A percentile compares a stretch with the other conserved stretches of the same genome.
These are phyloP conservation scores for Cyberlindnera amylophila DNA, from an alignment of 805 yeast species.

Conservation along the genomic window DNA sequence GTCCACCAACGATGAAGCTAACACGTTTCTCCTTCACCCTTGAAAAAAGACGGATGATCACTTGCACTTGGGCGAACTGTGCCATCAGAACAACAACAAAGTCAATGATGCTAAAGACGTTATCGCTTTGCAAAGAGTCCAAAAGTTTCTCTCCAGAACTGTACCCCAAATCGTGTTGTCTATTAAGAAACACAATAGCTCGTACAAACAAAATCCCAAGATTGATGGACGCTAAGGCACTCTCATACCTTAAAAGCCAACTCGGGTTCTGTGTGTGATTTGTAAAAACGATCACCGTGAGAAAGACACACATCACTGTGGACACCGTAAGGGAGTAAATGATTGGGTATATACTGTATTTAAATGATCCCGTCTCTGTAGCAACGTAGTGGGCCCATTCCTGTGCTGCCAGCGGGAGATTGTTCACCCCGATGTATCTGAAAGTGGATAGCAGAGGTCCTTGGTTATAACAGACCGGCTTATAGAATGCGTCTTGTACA, in stretches of 20 bases:
- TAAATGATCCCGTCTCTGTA: conserved; percentile 41
- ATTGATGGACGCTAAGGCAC: conserved; percentile 51
- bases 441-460: conserved; percentile 36
- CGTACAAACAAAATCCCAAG: conserved; percentile 46
- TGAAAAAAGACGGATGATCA: conserved; percentile 62
- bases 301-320: conserved; percentile 58
- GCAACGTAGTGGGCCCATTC: conserved; percentile 49
- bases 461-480: conserved; percentile 31
- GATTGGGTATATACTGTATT: conserved; percentile 57
- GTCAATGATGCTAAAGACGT: conserved; percentile 52
- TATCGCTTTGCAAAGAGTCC: conserved; percentile 38
- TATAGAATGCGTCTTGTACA: conserved; percentile 24
- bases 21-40: conserved; percentile 66
- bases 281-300: conserved; percentile 61
- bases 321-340: conserved; percentile 60
- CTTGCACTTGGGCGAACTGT: conserved; percentile 68
- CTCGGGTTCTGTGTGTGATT: conserved; percentile 64
- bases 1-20: conserved; percentile 54
- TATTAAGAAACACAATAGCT: conserved; percentile 41
- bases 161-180: conserved; percentile 41
- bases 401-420: conserved; percentile 40
- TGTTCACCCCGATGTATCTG: conserved; percentile 22
- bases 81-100: conserved; percentile 53
- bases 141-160: conserved; percentile 41
- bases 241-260: conserved; percentile 44